Base-by-base conservation (phyloP, 164 flowering plant genomes). In the Paratinospora sagittata region DNA sequence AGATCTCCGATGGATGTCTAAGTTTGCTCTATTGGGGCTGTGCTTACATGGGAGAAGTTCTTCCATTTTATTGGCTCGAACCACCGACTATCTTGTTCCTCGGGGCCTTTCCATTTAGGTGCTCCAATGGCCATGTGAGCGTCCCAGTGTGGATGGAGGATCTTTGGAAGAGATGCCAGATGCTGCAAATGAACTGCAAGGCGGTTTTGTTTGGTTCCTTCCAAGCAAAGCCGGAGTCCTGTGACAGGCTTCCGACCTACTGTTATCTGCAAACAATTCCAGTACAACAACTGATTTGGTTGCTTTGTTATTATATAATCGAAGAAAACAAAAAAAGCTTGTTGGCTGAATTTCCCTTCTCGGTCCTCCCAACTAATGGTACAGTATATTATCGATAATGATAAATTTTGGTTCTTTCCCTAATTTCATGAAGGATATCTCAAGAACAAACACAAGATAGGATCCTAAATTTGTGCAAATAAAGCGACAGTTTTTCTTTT, bases 71-170 rank as follows among this genome's bases (percentile, higher is more conserved):
- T 90, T 0, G 98, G 97, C 78, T 95, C 99, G 65, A 92, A 92
- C 98, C 98, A 95, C 33, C 99, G 85, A 83, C 97, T 95, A 69
- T 95, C 99, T 75, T 92, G 98, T 81, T 95, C 99, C 79, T 95
- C 98, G 0, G 97, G 96, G 21, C 99, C 99, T 73, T 90, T 88
- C 99, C 97, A 95, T 79, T 82, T 89, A 23, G 97, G 97, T 57
- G 99, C 88, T 52, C 98, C 98, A n/a, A 92, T 92, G 65, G 98
- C 92, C 76, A 91, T 77, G 73, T 91, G 91, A 3, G 93, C 37
- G 68, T 86, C 97, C 98, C 98, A 92, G 67, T 92, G 99, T 2
- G 98, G 99, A 65, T 90, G 92, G 30, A 95, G 92, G 66, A 90
- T 89, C 81, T 92, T 92, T 3, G 99, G 99, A 37, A 92, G 93